A percentile compares a stretch with the other conserved stretches of the same genome.
Evolutionary conservation across 306 rosid genomes (phyloP).

Genomic region (Prunus mongolica): DNA sequence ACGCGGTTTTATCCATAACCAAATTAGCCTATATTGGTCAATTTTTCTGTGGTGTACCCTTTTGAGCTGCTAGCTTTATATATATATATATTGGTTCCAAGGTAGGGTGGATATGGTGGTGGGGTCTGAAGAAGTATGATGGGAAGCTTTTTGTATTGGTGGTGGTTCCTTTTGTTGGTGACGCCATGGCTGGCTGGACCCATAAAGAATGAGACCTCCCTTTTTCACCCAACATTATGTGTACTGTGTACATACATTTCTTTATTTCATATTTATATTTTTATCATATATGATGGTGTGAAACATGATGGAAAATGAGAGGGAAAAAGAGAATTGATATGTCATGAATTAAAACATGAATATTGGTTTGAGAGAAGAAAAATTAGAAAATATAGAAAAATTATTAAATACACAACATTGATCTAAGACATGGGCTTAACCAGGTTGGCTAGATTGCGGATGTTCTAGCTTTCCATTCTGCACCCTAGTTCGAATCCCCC

Average conservation of each 20-base stretch:
- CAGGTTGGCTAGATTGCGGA: no score
- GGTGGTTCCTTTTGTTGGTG: conserved; percentile 39
- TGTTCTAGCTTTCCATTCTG: no score
- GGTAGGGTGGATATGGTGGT: conserved; percentile 29
- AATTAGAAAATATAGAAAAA: background rate
- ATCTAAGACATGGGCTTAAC: no score
- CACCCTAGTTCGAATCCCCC: rapidly evolving
- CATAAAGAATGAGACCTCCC: conserved; percentile 3
- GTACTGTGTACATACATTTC: background rate
- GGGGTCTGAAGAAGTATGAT: conserved; percentile 22
- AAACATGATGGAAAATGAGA: background rate
- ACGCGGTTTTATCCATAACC: conserved; percentile 18
- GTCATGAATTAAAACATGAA: background rate
- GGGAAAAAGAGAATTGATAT: background rate
- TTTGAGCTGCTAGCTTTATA: background rate
- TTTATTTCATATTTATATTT: background rate
- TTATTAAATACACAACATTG: no score
- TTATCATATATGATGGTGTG: background rate
- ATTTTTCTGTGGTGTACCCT: background rate
- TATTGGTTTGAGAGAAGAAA: background rate
- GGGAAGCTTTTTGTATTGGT: conserved; percentile 5
- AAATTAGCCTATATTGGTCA: conserved; percentile 11
- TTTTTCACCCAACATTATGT: background rate
- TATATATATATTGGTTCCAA: conserved; percentile 12
- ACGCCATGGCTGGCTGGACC: conserved; percentile 25